Evolutionary conservation across 2,329 filamentous ascomycete genomes (phyloP), one percentile per base, ranked within the genome.

Genomic region (Beauveria brongniartii): DNA sequence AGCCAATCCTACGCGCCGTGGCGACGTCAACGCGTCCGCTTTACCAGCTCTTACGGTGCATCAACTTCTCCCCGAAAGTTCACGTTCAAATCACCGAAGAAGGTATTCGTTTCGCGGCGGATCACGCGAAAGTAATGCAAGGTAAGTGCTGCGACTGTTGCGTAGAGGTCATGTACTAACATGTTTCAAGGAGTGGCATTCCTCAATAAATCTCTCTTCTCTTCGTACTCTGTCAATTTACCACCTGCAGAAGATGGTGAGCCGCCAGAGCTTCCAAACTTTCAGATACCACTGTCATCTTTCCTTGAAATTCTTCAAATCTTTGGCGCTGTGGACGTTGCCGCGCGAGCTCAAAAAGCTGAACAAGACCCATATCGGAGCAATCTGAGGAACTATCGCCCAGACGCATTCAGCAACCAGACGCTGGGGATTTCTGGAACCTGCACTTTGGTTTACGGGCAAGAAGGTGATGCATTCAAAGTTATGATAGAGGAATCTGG

Each of bases 301-400:
- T 82, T 99, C 3, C 84, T 99, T 58, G 94, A 97, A 75, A 96
- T 93, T 0, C 81, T 99, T 8, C 93, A 97, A 69, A 97, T 99
- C 55, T 96, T 99, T 69, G 91, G 91, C 55, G 86, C 92, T n/a
- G 84, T 92, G 51, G 89, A 90, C 65, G 80, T 85, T 16, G 78
- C 83, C 6, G 79, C 77, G 46, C 82, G 82, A 64, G 77, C 82
- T 54, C 78, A 81, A 55, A 86, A 82, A 67, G 76, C 80, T 7
- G 84, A 87, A 14, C 76, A 80, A 62, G 84, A 87, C 64, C 77
- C 79, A 1, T 86, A 85, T 67, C 81, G 80, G 64, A 85, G 82
- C 72, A 86, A 85, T 66, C 73, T 85, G 44, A 80, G 83, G 55
- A 84, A 83, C 70, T 81, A 85, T 73, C 78, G 85, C 60, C 76